Percentiles rank a stretch among this genome's conserved stretches.
These are phyloP conservation scores for Oidiodendron maius DNA, from an alignment of 495 filamentous ascomycete genomes.

Conservation along the genomic window DNA sequence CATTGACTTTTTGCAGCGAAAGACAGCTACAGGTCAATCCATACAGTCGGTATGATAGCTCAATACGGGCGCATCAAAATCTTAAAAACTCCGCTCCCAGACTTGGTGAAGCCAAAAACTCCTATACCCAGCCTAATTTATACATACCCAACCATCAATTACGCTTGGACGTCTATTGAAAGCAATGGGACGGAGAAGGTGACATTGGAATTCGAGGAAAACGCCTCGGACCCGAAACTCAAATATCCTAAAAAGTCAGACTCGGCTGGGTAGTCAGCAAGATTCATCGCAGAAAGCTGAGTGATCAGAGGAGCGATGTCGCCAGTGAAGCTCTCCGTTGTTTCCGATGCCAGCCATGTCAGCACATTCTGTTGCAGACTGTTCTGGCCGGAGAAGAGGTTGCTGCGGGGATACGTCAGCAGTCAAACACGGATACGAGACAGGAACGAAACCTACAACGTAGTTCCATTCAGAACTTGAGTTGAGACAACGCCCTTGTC, in stretches of 20 bases:
- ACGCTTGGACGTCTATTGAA: no score
- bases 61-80: no score
- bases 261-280: constrained; percentile 19
- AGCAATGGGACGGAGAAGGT: constrained; percentile 33
- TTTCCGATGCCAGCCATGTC: constrained; percentile 26
- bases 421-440: background rate
- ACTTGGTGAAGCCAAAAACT: no score
- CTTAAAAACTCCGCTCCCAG: no score
- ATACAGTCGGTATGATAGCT: no score
- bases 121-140: no score
- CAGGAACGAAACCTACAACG: constrained; percentile 28
- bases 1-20: no score
- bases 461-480: constrained; percentile 22
- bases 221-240: constrained; percentile 34
- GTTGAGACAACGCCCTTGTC: constrained; percentile 2
- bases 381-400: constrained; percentile 28
- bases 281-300: constrained; percentile 21
- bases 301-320: constrained; percentile 33
- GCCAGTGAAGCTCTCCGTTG: constrained; percentile 25
- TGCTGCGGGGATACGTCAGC: constrained; percentile 16
- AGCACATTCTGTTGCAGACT: constrained; percentile 24
- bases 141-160: no score
- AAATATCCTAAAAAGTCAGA: constrained; percentile 31
- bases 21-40: no score
- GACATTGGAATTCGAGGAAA: constrained; percentile 22